phyloP scores from a whole-genome alignment of 2,329 filamentous ascomycete species.

The Exophiala lecanii-corni region DNA sequence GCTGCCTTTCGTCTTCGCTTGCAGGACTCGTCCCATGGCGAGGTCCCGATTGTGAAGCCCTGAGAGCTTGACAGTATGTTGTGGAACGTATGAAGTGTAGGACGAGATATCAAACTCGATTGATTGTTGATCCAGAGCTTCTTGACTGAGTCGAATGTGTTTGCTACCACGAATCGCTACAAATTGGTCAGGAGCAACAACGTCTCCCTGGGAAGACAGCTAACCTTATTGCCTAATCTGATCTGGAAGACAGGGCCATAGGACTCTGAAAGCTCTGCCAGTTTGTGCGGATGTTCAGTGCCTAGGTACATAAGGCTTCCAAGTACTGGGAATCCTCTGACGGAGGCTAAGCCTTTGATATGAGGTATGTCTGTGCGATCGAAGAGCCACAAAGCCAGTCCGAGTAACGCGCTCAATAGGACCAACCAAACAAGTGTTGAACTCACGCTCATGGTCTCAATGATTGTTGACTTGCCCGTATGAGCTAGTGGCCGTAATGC shows the following conservation, averaged over 20 bases:
- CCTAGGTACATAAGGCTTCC: constrained; percentile 60
- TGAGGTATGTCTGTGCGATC: constrained; percentile 53
- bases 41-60: constrained; percentile 77
- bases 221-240: constrained; percentile 41
- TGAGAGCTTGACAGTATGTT: constrained; percentile 70
- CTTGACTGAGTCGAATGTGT: constrained; percentile 68
- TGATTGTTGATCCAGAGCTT: constrained; percentile 73
- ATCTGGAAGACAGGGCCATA: constrained; percentile 61
- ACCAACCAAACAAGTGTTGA: too few species aligned
- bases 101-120: constrained; percentile 70
- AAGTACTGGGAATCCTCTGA: constrained; percentile 58
- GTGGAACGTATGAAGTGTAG: constrained; percentile 75
- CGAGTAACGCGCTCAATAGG: constrained; percentile 34
- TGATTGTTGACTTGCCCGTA: too few species aligned
- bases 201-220: constrained; percentile 43
- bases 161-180: constrained; percentile 76
- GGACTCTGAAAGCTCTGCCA: constrained; percentile 54
- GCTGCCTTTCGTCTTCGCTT: constrained; percentile 72
- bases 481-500: too few species aligned
- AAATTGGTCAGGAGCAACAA: too few species aligned
- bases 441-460: too few species aligned
- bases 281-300: constrained; percentile 50
- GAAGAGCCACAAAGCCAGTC: constrained; percentile 38
- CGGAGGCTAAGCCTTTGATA: constrained; percentile 57
- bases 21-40: constrained; percentile 76